phyloP scores from a whole-genome alignment of 495 filamentous ascomycete species.

The Pyrenula aspistea region DNA sequence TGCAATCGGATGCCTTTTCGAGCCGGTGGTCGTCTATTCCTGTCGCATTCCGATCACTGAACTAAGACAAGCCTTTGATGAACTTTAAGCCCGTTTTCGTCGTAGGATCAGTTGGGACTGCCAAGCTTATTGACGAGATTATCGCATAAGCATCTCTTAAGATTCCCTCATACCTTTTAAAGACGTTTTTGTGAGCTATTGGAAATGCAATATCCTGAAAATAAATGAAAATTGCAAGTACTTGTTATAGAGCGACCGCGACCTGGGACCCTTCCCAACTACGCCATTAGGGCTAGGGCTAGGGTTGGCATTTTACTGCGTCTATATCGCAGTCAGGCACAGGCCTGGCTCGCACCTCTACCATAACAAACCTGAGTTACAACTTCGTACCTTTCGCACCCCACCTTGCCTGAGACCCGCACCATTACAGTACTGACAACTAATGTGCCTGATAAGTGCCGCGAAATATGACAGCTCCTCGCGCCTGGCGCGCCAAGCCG shows the following conservation, averaged over 20 bases:
- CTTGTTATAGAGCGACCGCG: too few relatives aligned
- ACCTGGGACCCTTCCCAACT: too few relatives aligned
- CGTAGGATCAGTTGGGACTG: background rate
- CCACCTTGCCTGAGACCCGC: too few relatives aligned
- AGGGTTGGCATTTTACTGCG: too few relatives aligned
- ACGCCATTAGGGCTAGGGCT: too few relatives aligned
- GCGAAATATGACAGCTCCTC: background rate
- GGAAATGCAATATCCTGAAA: background rate
- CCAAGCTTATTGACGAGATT: background rate
- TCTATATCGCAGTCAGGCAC: too few relatives aligned
- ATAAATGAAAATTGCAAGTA: background rate
- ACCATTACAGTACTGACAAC: too few relatives aligned
- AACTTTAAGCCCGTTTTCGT: background rate
- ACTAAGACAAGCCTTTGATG: background rate
- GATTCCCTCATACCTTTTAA: background rate
- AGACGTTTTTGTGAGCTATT: background rate
- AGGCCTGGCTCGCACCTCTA: too few relatives aligned
- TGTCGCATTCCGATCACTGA: background rate
- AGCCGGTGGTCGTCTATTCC: background rate
- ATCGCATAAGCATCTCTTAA: background rate
- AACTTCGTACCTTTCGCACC: too few relatives aligned
- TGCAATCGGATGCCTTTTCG: background rate
- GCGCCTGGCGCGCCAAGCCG: background rate
- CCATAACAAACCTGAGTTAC: too few relatives aligned
- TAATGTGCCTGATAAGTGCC: background rate